phyloP scores from a whole-genome alignment of 345 rosid genomes.

The Camelina sativa region DNA sequence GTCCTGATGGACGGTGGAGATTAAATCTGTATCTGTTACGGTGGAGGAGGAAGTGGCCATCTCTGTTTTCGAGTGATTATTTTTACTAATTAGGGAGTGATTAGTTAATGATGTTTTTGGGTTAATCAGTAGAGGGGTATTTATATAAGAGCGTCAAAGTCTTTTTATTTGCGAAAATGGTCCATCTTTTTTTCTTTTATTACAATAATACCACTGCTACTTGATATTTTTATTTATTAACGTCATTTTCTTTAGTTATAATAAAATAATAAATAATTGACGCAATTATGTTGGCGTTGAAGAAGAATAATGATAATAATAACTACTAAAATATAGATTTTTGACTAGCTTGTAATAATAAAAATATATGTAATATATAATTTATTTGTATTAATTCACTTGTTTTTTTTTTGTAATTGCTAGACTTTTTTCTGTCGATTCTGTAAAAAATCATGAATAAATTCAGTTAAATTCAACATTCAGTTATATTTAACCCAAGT shows the following conservation, averaged over 20 bases:
- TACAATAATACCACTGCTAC: constrained; percentile 11
- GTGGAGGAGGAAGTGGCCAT: neutral
- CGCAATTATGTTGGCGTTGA: neutral
- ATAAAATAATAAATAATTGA: neutral
- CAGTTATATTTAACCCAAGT: too few species aligned
- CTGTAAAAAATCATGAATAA: too few species aligned
- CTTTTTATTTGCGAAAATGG: neutral
- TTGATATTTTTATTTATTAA: neutral
- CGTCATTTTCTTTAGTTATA: neutral
- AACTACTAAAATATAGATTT: neutral
- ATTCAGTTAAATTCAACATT: too few species aligned
- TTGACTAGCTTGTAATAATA: too few species aligned
- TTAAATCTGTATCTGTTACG: constrained; percentile 14
- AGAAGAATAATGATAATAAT: neutral
- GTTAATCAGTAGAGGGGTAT: neutral
- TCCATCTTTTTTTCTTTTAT: neutral
- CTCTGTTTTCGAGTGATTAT: constrained; percentile 24
- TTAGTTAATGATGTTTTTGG: constrained; percentile 15
- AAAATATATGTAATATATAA: too few species aligned
- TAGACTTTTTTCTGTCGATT: too few species aligned
- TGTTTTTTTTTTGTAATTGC: too few species aligned
- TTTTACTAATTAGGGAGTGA: constrained; percentile 23
- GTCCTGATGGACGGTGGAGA: constrained; percentile 60
- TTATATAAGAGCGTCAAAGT: constrained; percentile 21
- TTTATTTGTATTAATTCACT: too few species aligned